phyloP scores from a whole-genome alignment of 768 basidiomycete species.

The Lactarius sanguifluus region DNA sequence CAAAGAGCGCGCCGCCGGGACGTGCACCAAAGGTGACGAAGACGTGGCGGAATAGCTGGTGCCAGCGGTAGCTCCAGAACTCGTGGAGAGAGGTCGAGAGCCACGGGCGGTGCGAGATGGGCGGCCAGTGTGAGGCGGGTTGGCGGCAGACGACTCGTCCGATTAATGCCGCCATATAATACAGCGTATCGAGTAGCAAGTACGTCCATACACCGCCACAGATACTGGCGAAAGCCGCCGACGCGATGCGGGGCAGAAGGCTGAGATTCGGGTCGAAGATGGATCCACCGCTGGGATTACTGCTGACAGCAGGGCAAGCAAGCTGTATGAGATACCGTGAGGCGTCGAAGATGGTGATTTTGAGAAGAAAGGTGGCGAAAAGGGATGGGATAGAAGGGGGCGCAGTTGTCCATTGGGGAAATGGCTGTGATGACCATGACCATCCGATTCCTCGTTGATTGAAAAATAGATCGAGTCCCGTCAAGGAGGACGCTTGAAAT shows the following conservation, averaged over 20 bases:
- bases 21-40: constrained; percentile 37
- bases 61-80: constrained; percentile 38
- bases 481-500: constrained; percentile 12
- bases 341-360: constrained; percentile 6
- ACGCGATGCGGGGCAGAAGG: not conserved
- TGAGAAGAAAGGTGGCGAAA: not conserved
- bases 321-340: constrained; percentile 7
- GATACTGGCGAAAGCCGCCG: constrained; percentile 7
- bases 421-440: constrained; percentile 3
- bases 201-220: constrained; percentile 20
- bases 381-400: not conserved
- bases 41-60: constrained; percentile 30
- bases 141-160: too few relatives aligned
- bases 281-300: not conserved
- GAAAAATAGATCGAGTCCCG: constrained; percentile 14
- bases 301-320: constrained; percentile 1
- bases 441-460: constrained; percentile 18
- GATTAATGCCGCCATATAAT: constrained; percentile 31
- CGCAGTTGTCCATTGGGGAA: not conserved
- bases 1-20: constrained; percentile 41
- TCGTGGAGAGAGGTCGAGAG: constrained; percentile 38
- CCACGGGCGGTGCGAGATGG: too few relatives aligned
- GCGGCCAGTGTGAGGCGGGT: too few relatives aligned
- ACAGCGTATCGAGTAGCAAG: constrained; percentile 5
- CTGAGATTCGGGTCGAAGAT: too few relatives aligned